These are phyloP conservation scores for Xylariaceae sp. DNA, from an alignment of 2,329 filamentous ascomycete genomes.

Conservation along the genomic window DNA sequence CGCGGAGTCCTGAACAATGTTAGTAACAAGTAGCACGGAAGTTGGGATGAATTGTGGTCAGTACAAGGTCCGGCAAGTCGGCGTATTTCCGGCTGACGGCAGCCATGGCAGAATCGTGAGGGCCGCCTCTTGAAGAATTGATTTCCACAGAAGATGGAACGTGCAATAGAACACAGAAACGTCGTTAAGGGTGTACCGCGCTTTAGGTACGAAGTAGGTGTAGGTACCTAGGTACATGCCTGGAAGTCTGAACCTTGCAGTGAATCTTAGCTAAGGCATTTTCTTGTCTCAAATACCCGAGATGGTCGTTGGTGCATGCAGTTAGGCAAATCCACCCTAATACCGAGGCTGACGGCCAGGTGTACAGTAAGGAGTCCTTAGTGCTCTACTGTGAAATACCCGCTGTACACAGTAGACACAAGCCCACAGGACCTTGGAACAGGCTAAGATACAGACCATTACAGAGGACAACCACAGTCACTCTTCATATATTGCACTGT, in stretches of 20 bases:
- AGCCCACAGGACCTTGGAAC: no score
- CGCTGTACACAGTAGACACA: no score
- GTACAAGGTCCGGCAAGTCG: conserved; percentile 71
- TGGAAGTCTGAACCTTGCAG: no score
- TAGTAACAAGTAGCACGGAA: neutral
- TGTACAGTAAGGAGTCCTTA: no score
- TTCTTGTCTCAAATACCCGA: neutral
- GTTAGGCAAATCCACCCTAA: no score
- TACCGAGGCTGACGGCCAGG: no score
- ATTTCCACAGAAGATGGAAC: neutral
- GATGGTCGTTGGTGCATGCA: neutral
- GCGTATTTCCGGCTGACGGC: conserved; percentile 78
- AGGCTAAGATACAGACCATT: no score
- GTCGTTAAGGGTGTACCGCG: neutral
- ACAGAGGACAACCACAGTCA: no score
- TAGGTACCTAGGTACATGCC: neutral
- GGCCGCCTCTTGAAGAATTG: neutral
- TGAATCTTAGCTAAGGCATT: no score
- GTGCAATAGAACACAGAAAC: neutral
- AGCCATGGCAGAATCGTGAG: conserved; percentile 48
- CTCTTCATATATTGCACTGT: no score
- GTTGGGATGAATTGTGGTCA: conserved; percentile 10
- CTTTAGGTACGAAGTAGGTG: no score
- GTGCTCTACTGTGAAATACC: no score
- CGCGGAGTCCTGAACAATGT: conserved; percentile 67